A percentile compares a stretch with the other conserved stretches of the same genome.
Conservation (phyloP, 192 early-diverging fungal genomes). For the Neocallimastix lanati region DNA sequence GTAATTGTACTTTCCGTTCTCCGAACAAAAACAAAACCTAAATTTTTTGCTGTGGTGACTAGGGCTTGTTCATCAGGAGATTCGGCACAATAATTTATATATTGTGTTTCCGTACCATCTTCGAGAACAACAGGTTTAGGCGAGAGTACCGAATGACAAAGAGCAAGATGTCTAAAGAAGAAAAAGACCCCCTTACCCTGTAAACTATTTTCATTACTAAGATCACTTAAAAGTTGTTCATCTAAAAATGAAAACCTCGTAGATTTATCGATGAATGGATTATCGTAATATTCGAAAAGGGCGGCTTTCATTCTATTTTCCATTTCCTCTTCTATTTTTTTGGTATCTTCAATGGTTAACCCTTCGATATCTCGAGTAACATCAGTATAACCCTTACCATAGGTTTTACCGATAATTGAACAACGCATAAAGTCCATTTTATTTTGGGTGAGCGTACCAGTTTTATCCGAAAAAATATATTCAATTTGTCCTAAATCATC, state of each 20-base stretch:
- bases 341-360: background rate
- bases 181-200: constrained; percentile 28
- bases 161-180: constrained; percentile 1
- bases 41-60: background rate
- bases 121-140: constrained; percentile 10
- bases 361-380: background rate
- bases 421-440: constrained; percentile 90
- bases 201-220: background rate
- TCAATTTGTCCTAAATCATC: no score
- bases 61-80: constrained; percentile 3
- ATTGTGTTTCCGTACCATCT: background rate
- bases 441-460: no score
- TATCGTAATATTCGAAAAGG: background rate
- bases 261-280: background rate
- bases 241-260: background rate
- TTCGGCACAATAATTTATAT: background rate
- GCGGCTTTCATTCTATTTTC: background rate
- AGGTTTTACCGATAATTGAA: constrained; percentile 69
- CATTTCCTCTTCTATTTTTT: background rate
- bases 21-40: background rate
- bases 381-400: constrained; percentile 29
- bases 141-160: constrained; percentile 1
- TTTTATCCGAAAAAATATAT: no score
- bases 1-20: background rate
- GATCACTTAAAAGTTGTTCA: background rate